Evolutionary conservation across 2,329 filamentous ascomycete genomes (phyloP).

Genomic region (Fusarium camptoceras): DNA sequence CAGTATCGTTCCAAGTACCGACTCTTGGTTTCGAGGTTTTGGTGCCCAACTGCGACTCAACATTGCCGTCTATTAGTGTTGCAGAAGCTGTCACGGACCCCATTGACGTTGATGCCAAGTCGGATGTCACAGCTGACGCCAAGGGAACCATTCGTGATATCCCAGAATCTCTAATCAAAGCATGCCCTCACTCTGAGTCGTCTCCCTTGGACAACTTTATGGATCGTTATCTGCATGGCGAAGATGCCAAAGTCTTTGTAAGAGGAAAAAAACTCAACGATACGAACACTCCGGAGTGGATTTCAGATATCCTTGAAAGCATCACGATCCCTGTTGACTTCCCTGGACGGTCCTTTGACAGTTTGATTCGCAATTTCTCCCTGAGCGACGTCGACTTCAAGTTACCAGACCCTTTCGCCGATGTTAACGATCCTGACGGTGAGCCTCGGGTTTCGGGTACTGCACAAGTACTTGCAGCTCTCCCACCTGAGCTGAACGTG

Average conservation of each 20-base stretch:
- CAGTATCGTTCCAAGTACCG: slow-evolving; percentile 80
- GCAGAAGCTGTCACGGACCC: slow-evolving; percentile 78
- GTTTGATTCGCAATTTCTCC: slow-evolving; percentile 88
- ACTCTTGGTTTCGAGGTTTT: slow-evolving; percentile 86
- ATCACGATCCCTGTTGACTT: slow-evolving; percentile 88
- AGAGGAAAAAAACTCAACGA: slow-evolving; percentile 78
- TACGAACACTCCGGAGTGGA: slow-evolving; percentile 81
- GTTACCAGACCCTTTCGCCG: slow-evolving; percentile 82
- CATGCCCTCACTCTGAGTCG: slow-evolving; percentile 79
- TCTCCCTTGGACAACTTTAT: slow-evolving; percentile 89
- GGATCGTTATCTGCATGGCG: slow-evolving; percentile 82
- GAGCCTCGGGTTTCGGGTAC: slow-evolving; percentile 85
- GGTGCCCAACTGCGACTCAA: slow-evolving; percentile 80
- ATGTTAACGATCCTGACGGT: slow-evolving; percentile 77
- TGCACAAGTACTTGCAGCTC: slow-evolving; percentile 79
- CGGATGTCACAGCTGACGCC: slow-evolving; percentile 75
- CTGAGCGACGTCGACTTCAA: slow-evolving; percentile 87
- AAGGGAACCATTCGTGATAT: slow-evolving; percentile 79
- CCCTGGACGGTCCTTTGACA: slow-evolving; percentile 82
- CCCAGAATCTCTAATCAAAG: slow-evolving; percentile 76
- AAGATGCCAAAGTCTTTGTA: slow-evolving; percentile 83
- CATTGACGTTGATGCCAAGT: slow-evolving; percentile 75
- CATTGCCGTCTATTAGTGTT: slow-evolving; percentile 80
- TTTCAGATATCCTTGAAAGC: slow-evolving; percentile 81
- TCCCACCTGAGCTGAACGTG: slow-evolving; percentile 91